phyloP scores from a whole-genome alignment of 345 rosid species.

The Hypericum androsaemum region DNA sequence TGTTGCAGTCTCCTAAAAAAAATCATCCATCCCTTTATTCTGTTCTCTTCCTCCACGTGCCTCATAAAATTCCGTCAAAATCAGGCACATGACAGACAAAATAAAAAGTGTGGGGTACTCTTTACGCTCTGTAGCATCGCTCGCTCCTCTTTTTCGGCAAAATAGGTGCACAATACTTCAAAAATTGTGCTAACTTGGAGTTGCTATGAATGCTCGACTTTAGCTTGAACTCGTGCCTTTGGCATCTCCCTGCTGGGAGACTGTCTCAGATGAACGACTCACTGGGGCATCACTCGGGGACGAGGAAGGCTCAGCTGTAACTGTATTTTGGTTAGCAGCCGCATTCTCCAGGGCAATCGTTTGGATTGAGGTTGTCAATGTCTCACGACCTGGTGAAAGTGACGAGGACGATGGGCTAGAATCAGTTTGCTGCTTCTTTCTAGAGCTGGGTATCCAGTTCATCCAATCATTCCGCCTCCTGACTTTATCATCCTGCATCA shows the following conservation, averaged over 20 bases:
- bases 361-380: conserved; percentile 27
- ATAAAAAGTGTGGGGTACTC: conserved; percentile 4
- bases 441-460: conserved; percentile 29
- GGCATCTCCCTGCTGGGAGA: conserved; percentile 10
- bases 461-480: conserved; percentile 52
- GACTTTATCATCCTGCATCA: conserved; percentile 36
- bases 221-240: conserved; percentile 6
- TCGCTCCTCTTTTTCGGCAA: neutral
- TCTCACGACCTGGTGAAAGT: conserved; percentile 15
- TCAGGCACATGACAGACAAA: conserved; percentile 11
- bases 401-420: conserved; percentile 13
- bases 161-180: conserved; percentile 3
- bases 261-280: conserved; percentile 8
- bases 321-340: conserved; percentile 13
- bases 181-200: conserved; percentile 2
- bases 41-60: conserved; percentile 12
- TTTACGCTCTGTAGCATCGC: conserved; percentile 10
- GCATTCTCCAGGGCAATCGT: conserved; percentile 25
- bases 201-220: conserved; percentile 7
- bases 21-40: conserved; percentile 19
- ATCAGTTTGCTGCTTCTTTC: conserved; percentile 18
- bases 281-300: conserved; percentile 2
- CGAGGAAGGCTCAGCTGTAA: neutral
- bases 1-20: conserved; percentile 12
- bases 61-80: conserved; percentile 23